Evolutionary conservation across 345 rosid species (phyloP).

Genomic region (Carallia pectinifolia): DNA sequence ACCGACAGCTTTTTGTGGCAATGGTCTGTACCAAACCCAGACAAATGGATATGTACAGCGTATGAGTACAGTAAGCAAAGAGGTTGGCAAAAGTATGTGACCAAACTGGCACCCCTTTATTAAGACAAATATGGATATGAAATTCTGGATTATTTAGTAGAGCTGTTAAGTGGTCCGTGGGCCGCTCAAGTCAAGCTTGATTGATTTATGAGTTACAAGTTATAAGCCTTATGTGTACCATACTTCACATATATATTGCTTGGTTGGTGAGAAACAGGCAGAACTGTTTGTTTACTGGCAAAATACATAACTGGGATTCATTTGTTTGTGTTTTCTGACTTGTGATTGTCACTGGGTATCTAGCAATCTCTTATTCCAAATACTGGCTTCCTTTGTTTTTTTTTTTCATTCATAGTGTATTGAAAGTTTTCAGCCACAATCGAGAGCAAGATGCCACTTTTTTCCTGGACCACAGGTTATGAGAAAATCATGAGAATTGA

Average conservation of each 20-base stretch:
- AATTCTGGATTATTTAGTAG: not conserved
- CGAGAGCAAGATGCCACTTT: not conserved
- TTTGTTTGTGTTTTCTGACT: too few relatives aligned
- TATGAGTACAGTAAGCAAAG: not conserved
- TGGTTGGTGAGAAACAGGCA: conserved; percentile 35
- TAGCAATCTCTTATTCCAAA: too few relatives aligned
- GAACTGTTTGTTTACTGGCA: conserved; percentile 22
- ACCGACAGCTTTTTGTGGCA: not conserved
- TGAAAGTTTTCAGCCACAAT: not conserved
- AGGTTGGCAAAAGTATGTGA: conserved; percentile 1
- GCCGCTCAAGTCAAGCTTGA: too few relatives aligned
- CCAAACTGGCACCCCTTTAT: not conserved
- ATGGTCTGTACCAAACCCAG: not conserved
- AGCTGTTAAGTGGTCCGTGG: conserved; percentile 1
- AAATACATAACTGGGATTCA: conserved; percentile 1
- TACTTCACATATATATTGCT: conserved; percentile 22
- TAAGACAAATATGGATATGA: not conserved
- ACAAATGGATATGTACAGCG: not conserved
- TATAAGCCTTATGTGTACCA: not conserved
- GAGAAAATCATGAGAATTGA: not conserved
- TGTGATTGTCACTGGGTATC: too few relatives aligned
- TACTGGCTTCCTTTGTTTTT: too few relatives aligned
- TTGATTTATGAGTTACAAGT: not conserved
- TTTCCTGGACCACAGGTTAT: not conserved
- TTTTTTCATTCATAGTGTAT: not conserved